A percentile compares a stretch with the other conserved stretches of the same genome.
Conservation (phyloP, 441 rosid species). For the Isatis lusitanica region DNA sequence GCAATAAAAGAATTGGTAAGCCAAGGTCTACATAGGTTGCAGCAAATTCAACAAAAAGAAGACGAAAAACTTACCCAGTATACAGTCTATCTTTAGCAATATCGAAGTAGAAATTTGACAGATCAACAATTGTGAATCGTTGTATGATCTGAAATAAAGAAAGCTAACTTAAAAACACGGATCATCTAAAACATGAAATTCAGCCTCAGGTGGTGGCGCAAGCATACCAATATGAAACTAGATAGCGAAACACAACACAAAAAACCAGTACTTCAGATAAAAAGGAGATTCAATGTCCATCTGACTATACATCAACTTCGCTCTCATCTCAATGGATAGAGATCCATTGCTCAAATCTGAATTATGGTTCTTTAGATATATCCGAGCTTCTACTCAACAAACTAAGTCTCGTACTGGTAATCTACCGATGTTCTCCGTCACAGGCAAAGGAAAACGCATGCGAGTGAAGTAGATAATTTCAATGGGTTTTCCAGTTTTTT, state of each 20-base stretch:
- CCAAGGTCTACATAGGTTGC: background rate
- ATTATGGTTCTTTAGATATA: background rate
- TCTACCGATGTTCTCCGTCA: background rate
- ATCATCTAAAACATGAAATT: conserved; percentile 12
- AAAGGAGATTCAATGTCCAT: conserved; percentile 2
- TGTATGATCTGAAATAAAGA: conserved; percentile 74
- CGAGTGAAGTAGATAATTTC: background rate
- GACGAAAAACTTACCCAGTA: conserved; percentile 66
- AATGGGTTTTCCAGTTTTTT: background rate
- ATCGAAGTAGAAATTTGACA: conserved; percentile 95
- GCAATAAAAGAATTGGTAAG: conserved; percentile 5
- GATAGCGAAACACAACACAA: background rate
- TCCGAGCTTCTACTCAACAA: background rate
- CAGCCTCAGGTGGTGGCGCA: background rate
- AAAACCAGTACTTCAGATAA: background rate
- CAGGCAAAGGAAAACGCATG: background rate
- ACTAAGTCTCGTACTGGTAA: conserved; percentile 1
- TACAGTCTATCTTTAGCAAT: conserved; percentile 96
- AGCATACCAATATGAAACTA: background rate
- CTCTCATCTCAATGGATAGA: conserved; percentile 7
- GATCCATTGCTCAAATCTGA: conserved; percentile 17
- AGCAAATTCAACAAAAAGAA: conserved; percentile 14
- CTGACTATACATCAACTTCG: conserved; percentile 2
- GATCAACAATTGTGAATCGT: conserved; percentile 86
- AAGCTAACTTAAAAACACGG: background rate